phyloP scores from a whole-genome alignment of 768 basidiomycete species.

The Mycena indigotica region DNA sequence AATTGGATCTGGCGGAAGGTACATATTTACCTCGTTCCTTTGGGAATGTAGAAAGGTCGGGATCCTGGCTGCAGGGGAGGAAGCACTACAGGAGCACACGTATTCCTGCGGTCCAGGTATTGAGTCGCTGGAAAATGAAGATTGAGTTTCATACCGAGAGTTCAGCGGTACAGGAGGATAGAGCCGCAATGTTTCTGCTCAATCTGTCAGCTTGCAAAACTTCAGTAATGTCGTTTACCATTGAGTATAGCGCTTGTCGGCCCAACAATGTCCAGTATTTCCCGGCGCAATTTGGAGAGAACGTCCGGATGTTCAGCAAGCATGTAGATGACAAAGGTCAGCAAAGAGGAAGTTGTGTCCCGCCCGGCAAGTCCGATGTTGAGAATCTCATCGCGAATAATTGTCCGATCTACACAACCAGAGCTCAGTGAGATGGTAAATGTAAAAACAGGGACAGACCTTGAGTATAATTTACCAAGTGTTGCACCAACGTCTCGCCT shows the following conservation, averaged over 20 bases:
- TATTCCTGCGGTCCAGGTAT: neutral
- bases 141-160: neutral
- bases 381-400: neutral
- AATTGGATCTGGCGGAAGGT: constrained; percentile 1
- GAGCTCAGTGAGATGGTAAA: neutral
- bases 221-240: constrained; percentile 9
- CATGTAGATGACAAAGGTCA: neutral
- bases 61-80: constrained; percentile 13
- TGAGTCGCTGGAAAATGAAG: neutral
- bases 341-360: neutral
- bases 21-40: neutral
- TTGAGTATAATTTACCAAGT: constrained; percentile 50
- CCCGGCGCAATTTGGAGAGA: neutral
- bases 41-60: constrained; percentile 7
- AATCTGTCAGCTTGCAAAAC: neutral
- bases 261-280: neutral
- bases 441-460: neutral
- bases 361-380: neutral
- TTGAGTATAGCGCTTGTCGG: neutral
- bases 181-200: neutral
- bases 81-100: neutral
- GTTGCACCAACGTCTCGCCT: constrained; percentile 42
- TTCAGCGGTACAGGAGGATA: neutral
- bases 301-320: neutral
- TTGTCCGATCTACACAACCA: neutral